phyloP scores from a whole-genome alignment of 345 rosid genomes.

The Populus davidiana region DNA sequence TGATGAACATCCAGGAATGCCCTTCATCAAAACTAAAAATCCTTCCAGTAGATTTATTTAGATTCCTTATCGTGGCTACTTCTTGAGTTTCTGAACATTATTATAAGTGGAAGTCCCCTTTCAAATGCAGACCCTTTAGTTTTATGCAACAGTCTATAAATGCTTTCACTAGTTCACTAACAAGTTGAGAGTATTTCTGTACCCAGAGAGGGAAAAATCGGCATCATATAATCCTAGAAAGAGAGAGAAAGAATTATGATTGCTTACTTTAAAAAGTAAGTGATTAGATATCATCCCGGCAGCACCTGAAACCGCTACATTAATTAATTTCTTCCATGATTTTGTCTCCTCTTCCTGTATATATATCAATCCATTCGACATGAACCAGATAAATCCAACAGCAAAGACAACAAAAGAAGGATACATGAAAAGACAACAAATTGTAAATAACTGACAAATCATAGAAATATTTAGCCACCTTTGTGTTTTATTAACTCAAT shows the following conservation, averaged over 20 bases:
- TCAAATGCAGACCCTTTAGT: background rate
- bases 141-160: background rate
- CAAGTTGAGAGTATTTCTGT: background rate
- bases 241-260: background rate
- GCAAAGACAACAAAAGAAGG: background rate
- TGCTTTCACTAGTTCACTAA: background rate
- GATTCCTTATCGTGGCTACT: background rate
- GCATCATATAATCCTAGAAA: background rate
- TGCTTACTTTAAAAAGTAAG: conserved; percentile 86
- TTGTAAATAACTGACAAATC: background rate
- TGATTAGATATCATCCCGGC: conserved; percentile 98
- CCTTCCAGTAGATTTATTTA: background rate
- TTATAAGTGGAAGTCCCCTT: background rate
- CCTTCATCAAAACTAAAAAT: background rate
- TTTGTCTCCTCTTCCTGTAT: conserved; percentile 85
- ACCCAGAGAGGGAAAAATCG: background rate
- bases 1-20: background rate
- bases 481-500: background rate
- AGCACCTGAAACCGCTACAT: conserved; percentile 85
- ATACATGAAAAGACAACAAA: background rate
- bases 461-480: background rate
- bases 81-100: background rate
- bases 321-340: conserved; percentile 82
- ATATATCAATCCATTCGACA: background rate
- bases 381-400: background rate